Evolutionary conservation across 2,329 filamentous ascomycete species (phyloP).

Genomic region (Ophiocordyceps camponoti-leonardi): DNA sequence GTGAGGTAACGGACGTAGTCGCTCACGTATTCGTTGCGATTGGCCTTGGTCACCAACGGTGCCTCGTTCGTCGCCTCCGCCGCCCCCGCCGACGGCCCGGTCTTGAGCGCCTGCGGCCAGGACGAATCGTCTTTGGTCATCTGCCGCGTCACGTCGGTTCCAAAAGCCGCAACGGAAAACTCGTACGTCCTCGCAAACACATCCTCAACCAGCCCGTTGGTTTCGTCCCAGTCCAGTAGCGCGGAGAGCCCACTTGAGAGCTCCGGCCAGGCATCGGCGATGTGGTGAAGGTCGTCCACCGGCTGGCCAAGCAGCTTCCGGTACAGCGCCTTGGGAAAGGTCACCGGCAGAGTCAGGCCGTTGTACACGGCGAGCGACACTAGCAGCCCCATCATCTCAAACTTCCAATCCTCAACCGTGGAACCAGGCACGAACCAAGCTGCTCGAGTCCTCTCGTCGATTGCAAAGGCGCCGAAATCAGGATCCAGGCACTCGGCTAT

Average conservation of each 20-base stretch:
- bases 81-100: constrained; percentile 11
- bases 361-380: constrained; percentile 86
- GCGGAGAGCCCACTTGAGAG: constrained; percentile 57
- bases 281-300: constrained; percentile 54
- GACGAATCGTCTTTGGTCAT: constrained; percentile 26
- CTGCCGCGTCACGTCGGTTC: constrained; percentile 35
- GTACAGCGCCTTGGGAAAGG: constrained; percentile 75
- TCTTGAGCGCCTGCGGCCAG: constrained; percentile 36
- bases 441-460: constrained; percentile 60
- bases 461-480: constrained; percentile 62
- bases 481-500: constrained; percentile 67
- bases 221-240: constrained; percentile 60
- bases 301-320: constrained; percentile 56
- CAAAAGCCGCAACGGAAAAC: constrained; percentile 51
- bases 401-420: constrained; percentile 73
- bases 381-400: constrained; percentile 74
- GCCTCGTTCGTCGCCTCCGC: constrained; percentile 28
- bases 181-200: constrained; percentile 73
- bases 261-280: constrained; percentile 76
- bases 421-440: constrained; percentile 79
- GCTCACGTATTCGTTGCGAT: constrained; percentile 59
- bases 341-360: constrained; percentile 76
- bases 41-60: constrained; percentile 62
- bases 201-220: constrained; percentile 61
- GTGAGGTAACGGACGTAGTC: constrained; percentile 80